phyloP scores from a whole-genome alignment of 768 basidiomycete genomes.

The Phanerodontia chrysosporium region DNA sequence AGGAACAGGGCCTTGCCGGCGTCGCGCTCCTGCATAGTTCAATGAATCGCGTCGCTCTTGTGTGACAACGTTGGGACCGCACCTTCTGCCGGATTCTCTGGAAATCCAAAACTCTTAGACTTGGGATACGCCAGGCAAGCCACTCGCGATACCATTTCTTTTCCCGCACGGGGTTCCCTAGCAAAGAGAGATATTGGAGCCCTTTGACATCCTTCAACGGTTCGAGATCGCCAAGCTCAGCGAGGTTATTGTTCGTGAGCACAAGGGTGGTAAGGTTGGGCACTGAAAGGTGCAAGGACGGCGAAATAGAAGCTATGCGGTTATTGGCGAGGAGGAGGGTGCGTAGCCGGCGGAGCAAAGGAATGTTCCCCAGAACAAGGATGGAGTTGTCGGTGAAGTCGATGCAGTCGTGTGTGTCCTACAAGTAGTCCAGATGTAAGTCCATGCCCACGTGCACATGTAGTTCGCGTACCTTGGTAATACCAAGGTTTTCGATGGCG shows the following conservation, averaged over 20 bases:
- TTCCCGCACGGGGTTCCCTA: slow-evolving; percentile 83
- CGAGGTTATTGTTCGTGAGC: slow-evolving; percentile 77
- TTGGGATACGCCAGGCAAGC: slow-evolving; percentile 85
- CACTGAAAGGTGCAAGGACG: slow-evolving; percentile 75
- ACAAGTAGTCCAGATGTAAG: neutral
- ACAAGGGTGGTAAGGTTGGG: slow-evolving; percentile 83
- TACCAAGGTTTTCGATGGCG: slow-evolving; percentile 93
- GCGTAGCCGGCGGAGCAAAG: slow-evolving; percentile 77
- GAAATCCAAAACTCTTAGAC: slow-evolving; percentile 90
- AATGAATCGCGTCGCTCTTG: neutral
- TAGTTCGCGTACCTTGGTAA: slow-evolving; percentile 62
- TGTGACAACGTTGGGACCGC: slow-evolving; percentile 27
- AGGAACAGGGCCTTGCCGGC: slow-evolving; percentile 72
- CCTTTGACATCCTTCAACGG: slow-evolving; percentile 71
- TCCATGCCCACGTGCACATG: slow-evolving; percentile 8
- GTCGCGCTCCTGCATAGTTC: slow-evolving; percentile 63
- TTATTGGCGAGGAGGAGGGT: slow-evolving; percentile 89
- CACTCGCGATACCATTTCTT: slow-evolving; percentile 97
- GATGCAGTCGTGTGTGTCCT: slow-evolving; percentile 94
- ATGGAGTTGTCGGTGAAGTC: slow-evolving; percentile 93
- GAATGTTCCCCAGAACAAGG: slow-evolving; percentile 76
- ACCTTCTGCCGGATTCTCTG: slow-evolving; percentile 94
- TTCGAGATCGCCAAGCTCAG: slow-evolving; percentile 82
- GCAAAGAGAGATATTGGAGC: slow-evolving; percentile 70
- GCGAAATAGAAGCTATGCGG: slow-evolving; percentile 78